Base-by-base conservation (phyloP, 192 early-diverging fungal genomes). In the Chytriomyces sp. region DNA sequence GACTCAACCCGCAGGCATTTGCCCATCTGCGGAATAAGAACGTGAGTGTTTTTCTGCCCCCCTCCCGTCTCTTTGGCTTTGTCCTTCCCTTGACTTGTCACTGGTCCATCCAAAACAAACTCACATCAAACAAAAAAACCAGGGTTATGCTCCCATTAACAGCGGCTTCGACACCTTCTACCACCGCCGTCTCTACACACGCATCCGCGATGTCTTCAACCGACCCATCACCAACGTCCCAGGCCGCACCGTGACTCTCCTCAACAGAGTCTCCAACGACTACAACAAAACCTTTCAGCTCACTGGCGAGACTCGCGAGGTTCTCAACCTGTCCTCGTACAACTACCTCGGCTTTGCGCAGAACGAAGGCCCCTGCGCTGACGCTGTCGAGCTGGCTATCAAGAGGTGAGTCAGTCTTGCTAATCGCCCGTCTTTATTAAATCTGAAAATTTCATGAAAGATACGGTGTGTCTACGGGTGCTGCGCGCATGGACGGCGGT, bases 301-400 rank as follows among this genome's bases (percentile, higher is more conserved):
- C 72, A 94, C 94, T 24, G 96, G 96, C 18, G 88, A 82, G 43
- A 89, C 87, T 61, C 90, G 81, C 64, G 92, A 95, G 77, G 90
- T 88, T 46, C 89, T 99, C 77, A 99, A 99, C 81, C 84, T 99
- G 79, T 92, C 95, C 2, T 96, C 95, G 16, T 99, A 99, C 86
- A 99, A 99, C 81, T 99, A 99, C 79, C 89, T 99, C 67, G 97
- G 97, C 3, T 99, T 99, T 87, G 96, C 94, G 50, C 94, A 98
- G 85, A 89, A 82, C 70, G 82, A 92, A 50, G 97, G 97, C 9
- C 95, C 95, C 8, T 99, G 97, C 72, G 94, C 96, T 0, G 97
- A 99, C 77, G 91, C 91, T 60, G 97, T 98, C 9, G 93, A 98
- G 80, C 82, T 86, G 46, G 82, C 89, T 6, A 86, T 97, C 64